phyloP scores from a whole-genome alignment of 1,284 basidiomycete species.

The Rhodotorula mucilaginosa region DNA sequence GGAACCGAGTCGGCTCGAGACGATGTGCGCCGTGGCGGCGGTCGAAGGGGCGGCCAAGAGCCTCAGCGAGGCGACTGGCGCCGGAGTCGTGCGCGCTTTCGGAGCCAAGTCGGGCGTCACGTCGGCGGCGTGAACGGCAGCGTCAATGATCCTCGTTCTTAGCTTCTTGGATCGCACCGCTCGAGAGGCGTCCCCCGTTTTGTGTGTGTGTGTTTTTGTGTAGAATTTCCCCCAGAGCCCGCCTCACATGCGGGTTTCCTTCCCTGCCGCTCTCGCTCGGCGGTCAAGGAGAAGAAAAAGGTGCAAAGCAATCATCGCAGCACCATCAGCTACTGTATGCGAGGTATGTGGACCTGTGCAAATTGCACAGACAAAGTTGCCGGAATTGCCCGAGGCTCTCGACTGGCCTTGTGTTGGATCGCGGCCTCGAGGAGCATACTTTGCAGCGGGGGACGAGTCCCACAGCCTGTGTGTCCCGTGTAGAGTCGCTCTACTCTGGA shows the following conservation, averaged over 20 bases:
- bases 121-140: neutral
- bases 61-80: slow-evolving; percentile 49
- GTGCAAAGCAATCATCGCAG: too few relatives aligned
- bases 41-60: slow-evolving; percentile 50
- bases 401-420: too few relatives aligned
- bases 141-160: neutral
- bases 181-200: neutral
- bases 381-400: too few relatives aligned
- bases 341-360: too few relatives aligned
- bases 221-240: neutral
- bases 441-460: neutral
- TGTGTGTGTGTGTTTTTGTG: neutral
- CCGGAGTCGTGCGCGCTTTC: slow-evolving; percentile 26
- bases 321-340: too few relatives aligned
- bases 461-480: neutral
- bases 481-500: neutral
- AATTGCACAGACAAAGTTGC: too few relatives aligned
- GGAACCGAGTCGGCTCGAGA: slow-evolving; percentile 87
- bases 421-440: neutral
- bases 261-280: neutral
- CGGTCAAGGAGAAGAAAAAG: too few relatives aligned
- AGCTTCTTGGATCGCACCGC: too few relatives aligned
- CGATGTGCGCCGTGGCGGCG: slow-evolving; percentile 58
- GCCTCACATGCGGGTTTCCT: too few relatives aligned
- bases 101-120: slow-evolving; percentile 32